These are phyloP conservation scores for Aspergillus quadricinctus DNA, from an alignment of 2,329 filamentous ascomycete genomes.

Conservation along the genomic window DNA sequence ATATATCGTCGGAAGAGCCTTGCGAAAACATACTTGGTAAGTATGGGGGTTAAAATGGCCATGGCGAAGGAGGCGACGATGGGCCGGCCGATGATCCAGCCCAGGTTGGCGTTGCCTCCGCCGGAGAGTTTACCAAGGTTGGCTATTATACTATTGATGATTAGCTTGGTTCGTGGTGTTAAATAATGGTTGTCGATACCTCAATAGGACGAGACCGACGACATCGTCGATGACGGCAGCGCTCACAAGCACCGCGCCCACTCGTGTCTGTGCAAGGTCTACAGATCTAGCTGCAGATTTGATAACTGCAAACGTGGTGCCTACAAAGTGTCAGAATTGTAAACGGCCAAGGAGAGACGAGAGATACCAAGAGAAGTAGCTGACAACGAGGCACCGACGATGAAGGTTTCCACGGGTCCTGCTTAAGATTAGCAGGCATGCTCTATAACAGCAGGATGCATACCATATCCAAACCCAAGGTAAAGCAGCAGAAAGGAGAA, in stretches of 20 bases:
- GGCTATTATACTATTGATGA: constrained; percentile 27
- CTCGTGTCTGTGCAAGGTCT: constrained; percentile 41
- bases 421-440: background rate
- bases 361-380: constrained; percentile 26
- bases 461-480: constrained; percentile 41
- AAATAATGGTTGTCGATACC: constrained; percentile 8
- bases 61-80: constrained; percentile 37
- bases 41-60: constrained; percentile 30
- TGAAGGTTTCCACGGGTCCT: constrained; percentile 31
- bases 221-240: constrained; percentile 48
- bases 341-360: background rate
- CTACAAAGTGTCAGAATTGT: constrained; percentile 1
- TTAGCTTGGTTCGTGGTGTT: background rate
- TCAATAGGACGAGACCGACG: constrained; percentile 39
- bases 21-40: constrained; percentile 38
- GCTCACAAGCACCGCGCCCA: constrained; percentile 44
- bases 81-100: constrained; percentile 37
- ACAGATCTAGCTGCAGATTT: constrained; percentile 29
- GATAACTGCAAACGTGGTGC: constrained; percentile 30
- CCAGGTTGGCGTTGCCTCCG: constrained; percentile 23
- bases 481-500: constrained; percentile 43
- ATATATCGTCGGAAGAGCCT: constrained; percentile 33
- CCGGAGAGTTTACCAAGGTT: constrained; percentile 21
- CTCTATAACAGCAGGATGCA: background rate
- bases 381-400: constrained; percentile 26